Conservation (phyloP, 768 basidiomycete genomes). For the Gelatoporia subvermispora region DNA sequence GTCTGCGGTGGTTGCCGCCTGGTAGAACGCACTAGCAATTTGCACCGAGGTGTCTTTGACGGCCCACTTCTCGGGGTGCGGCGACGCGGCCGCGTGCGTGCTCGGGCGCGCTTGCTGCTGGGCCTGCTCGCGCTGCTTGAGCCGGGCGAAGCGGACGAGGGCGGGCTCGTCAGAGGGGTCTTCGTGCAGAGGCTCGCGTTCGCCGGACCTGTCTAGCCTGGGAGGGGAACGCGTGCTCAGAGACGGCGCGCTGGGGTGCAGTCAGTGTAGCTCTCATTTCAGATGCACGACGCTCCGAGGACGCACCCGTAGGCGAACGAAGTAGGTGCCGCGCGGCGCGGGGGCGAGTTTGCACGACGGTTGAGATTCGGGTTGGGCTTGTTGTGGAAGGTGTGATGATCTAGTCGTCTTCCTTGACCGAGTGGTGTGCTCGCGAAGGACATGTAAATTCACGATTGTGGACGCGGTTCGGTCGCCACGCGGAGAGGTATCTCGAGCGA, state of each 20-base stretch:
- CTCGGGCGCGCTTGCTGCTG: conserved; percentile 12
- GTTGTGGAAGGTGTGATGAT: conserved; percentile 73
- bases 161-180: conserved; percentile 42
- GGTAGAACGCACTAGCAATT: conserved; percentile 75
- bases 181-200: conserved; percentile 32
- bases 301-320: conserved; percentile 72
- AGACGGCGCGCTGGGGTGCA: conserved; percentile 46
- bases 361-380: conserved; percentile 36
- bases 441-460: conserved; percentile 45
- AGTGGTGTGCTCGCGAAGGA: conserved; percentile 82
- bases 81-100: conserved; percentile 29
- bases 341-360: conserved; percentile 24
- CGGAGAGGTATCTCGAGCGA: not conserved
- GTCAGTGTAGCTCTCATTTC: conserved; percentile 18
- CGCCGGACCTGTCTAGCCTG: conserved; percentile 40
- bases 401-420: conserved; percentile 82
- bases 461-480: not conserved
- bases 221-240: conserved; percentile 55
- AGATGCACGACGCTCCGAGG: conserved; percentile 16
- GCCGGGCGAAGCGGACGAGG: conserved; percentile 42
- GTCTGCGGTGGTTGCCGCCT: conserved; percentile 45
- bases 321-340: conserved; percentile 40
- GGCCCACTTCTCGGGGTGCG: conserved; percentile 62
- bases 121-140: conserved; percentile 40
- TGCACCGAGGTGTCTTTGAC: conserved; percentile 85